Percentiles rank a stretch among this genome's conserved stretches.
Evolutionary conservation across 1,139 yeast species (phyloP).

Genomic region (Taiozyma sp.): DNA sequence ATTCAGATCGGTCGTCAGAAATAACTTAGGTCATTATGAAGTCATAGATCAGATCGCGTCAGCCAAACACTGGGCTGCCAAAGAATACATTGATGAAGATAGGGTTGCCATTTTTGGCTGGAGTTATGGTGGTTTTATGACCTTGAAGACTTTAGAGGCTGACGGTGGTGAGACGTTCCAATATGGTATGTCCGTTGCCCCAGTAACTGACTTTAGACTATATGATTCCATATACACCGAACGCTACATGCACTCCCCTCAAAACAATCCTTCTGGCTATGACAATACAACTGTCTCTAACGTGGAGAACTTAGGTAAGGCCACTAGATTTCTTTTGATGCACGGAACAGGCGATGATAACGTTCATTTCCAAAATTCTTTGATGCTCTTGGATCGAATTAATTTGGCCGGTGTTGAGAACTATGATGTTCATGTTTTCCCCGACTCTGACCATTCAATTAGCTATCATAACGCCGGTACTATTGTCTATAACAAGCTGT

Average conservation of each 20-base stretch:
- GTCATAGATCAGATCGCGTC: conserved; percentile 69
- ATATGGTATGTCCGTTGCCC: conserved; percentile 76
- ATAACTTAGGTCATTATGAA: conserved; percentile 62
- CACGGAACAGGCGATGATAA: conserved; percentile 86
- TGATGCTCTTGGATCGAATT: conserved; percentile 58
- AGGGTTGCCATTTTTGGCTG: conserved; percentile 78
- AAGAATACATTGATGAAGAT: conserved; percentile 51
- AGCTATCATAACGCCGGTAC: conserved; percentile 65
- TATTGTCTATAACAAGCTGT: conserved; percentile 61
- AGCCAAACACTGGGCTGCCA: conserved; percentile 52
- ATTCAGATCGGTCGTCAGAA: conserved; percentile 62
- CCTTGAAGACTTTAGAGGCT: conserved; percentile 66
- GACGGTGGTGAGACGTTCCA: conserved; percentile 58
- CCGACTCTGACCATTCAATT: conserved; percentile 74
- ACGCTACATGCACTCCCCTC: conserved; percentile 70
- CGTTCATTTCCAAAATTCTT: conserved; percentile 72
- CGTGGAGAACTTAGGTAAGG: conserved; percentile 39
- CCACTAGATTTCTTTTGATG: conserved; percentile 59
- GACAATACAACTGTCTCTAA: conserved; percentile 47
- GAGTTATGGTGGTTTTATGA: conserved; percentile 80
- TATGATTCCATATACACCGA: conserved; percentile 80
- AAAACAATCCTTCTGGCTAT: conserved; percentile 57
- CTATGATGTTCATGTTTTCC: conserved; percentile 71
- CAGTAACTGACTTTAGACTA: conserved; percentile 73
- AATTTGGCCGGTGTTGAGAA: conserved; percentile 58